Evolutionary conservation across 768 basidiomycete genomes (phyloP), one percentile per base, ranked within the genome.

Genomic region (Lentinus brumalis): DNA sequence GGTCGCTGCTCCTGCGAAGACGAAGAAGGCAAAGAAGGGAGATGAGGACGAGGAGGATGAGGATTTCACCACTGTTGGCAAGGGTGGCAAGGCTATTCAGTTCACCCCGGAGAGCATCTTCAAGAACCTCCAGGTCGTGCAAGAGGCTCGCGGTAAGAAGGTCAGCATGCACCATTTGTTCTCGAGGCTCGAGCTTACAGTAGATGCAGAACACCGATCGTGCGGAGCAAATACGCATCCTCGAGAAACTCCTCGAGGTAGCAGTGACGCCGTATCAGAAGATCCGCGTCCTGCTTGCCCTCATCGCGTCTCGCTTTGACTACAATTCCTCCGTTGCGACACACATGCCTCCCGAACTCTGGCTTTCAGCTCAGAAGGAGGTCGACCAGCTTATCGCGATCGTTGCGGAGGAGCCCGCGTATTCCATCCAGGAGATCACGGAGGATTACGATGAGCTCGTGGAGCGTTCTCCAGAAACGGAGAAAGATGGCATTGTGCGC

Each of bases 71-170:
- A 92, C 92, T 3, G 93, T 99, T 41, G 95, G 95, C 21, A 92
- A 87, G 72, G 92, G 94, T 41, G 95, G 95, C 26, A 94, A 89
- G 73, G 80, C 81, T 6, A 83, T 94, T 75, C 87, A 88, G 58
- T 89, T 90, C 66, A 91, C 92, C 4, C 75, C 92, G 3, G 93
- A 95, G 57, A 82, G 83, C 18, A 92, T 98, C 61, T 94, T 95
- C 81, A 97, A 98, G 76, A 91, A 88, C 61, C 83, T 99, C 38
- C 90, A 94, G 70, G 82, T 88, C 30, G 87, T 98, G 21, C 88
- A 96, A 72, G 97, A 98, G 67, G 93, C 93, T 50, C 86, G 97
- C 59, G 97, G 97, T 12, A 93, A 94, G 77, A 98, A 98, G 87
- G 95, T 96, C 35, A 41, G 80, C 62, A 54, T 56, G 51, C 45